phyloP scores from a whole-genome alignment of 176 grass and related monocot genomes.

The Cocos nucifera region DNA sequence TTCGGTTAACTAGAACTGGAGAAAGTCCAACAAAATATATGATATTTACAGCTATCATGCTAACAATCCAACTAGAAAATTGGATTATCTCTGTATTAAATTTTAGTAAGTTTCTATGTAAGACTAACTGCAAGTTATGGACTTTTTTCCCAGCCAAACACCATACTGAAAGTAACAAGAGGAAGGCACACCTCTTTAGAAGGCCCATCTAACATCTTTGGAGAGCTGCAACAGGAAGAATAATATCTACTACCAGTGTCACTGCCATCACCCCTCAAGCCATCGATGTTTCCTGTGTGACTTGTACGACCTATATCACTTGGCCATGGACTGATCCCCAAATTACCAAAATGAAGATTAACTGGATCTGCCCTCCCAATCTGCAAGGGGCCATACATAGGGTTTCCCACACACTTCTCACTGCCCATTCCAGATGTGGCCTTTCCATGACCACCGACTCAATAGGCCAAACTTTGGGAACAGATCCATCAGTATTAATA shows the following conservation, averaged over 20 bases:
- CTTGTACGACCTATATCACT: slow-evolving; percentile 64
- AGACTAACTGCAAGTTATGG: too few species aligned
- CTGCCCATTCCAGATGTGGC: slow-evolving; percentile 11
- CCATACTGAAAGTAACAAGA: not conserved
- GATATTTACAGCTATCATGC: too few species aligned
- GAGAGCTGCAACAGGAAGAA: slow-evolving; percentile 23
- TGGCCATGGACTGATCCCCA: slow-evolving; percentile 80
- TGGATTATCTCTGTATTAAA: too few species aligned
- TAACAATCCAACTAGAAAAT: too few species aligned
- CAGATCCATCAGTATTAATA: slow-evolving; percentile 75
- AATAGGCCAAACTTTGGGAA: slow-evolving; percentile 84
- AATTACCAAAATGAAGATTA: slow-evolving; percentile 86
- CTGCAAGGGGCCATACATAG: slow-evolving; percentile 40
- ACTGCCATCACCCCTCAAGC: slow-evolving; percentile 12
- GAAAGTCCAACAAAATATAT: too few species aligned
- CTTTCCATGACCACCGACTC: slow-evolving; percentile 23
- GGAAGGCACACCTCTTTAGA: slow-evolving; percentile 58
- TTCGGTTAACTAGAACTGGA: too few species aligned
- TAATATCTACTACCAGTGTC: slow-evolving; percentile 14
- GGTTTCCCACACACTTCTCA: slow-evolving; percentile 26
- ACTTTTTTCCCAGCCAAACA: too few species aligned
- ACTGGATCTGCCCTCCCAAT: slow-evolving; percentile 63
- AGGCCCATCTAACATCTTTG: slow-evolving; percentile 11
- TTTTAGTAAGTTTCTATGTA: too few species aligned
- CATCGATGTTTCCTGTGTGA: slow-evolving; percentile 26